These are phyloP conservation scores for Alternaria brassicae DNA, from an alignment of 2,329 filamentous ascomycete species.

Conservation along the genomic window DNA sequence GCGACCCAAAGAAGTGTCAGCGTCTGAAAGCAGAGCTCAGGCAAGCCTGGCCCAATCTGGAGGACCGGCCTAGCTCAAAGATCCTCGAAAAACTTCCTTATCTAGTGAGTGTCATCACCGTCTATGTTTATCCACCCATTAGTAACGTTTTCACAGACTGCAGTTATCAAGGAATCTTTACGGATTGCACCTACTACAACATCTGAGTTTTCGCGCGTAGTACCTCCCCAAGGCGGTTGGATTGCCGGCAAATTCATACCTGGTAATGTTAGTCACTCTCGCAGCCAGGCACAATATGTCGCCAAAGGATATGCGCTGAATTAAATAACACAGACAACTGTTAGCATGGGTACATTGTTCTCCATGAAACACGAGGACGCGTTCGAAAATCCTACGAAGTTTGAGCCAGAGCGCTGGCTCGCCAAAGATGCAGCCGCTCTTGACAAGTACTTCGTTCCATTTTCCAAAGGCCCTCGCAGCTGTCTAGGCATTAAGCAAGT, in stretches of 20 bases:
- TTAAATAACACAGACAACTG: not conserved
- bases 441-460: conserved; percentile 1
- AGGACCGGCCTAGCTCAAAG: not conserved
- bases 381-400: not conserved
- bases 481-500: not conserved
- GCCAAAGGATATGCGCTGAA: not conserved
- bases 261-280: not conserved
- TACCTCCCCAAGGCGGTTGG: not conserved
- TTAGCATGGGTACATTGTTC: not conserved
- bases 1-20: not conserved
- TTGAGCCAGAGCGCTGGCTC: not conserved
- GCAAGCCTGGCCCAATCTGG: not conserved
- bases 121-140: not conserved
- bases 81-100: not conserved
- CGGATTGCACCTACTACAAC: not conserved
- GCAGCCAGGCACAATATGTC: not conserved
- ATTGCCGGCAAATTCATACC: not conserved
- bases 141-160: not conserved
- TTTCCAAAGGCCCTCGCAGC: not conserved
- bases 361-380: not conserved
- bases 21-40: not conserved
- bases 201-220: not conserved
- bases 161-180: not conserved
- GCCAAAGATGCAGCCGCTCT: not conserved
- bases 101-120: not conserved